Evolutionary conservation across 1,284 basidiomycete species (phyloP).

Genomic region (Pulveroboletus sp.): DNA sequence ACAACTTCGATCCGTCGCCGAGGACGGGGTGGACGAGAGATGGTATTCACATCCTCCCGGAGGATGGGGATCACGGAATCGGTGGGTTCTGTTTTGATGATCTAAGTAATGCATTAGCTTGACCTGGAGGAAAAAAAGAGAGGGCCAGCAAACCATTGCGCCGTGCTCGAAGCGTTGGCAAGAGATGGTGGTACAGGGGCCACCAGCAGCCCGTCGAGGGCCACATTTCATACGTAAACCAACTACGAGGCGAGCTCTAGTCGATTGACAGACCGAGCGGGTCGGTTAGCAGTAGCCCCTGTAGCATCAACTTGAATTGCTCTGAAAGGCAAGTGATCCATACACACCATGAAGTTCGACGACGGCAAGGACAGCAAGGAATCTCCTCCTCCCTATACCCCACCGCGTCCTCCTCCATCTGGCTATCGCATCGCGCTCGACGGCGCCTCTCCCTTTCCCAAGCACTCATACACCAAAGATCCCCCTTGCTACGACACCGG

Average conservation of each 20-base stretch:
- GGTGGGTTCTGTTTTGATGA: constrained; percentile 16
- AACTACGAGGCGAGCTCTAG: too few species aligned
- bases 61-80: background rate
- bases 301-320: too few species aligned
- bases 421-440: constrained; percentile 62
- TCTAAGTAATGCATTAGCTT: background rate
- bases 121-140: background rate
- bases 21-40: background rate
- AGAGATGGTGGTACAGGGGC: background rate
- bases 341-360: constrained; percentile 6
- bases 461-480: constrained; percentile 40
- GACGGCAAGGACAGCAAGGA: constrained; percentile 10
- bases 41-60: background rate
- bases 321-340: background rate
- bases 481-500: constrained; percentile 57
- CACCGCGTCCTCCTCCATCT: constrained; percentile 46
- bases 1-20: constrained; percentile 12
- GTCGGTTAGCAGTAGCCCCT: background rate
- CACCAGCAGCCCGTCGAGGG: background rate
- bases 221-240: constrained; percentile 15
- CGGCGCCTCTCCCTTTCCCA: constrained; percentile 50
- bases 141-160: background rate
- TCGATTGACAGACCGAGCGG: too few species aligned
- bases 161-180: background rate
- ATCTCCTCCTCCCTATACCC: constrained; percentile 27